Evolutionary conservation across 2,329 filamentous ascomycete species (phyloP), one percentile per base, ranked within the genome.

Genomic region (Torrubiella hemipterigena): DNA sequence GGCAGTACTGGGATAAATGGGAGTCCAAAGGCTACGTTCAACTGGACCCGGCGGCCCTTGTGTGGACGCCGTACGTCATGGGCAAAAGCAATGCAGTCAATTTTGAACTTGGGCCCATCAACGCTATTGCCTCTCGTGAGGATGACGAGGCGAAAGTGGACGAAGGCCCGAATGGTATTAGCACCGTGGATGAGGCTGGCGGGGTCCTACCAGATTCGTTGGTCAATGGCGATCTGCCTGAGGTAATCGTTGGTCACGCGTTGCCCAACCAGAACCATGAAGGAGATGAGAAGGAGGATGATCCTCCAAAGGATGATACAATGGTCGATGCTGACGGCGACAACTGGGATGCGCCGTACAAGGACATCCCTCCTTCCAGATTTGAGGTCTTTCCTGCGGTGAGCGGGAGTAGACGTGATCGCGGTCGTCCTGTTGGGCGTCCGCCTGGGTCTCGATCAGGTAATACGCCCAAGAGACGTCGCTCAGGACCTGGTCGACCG

Each of bases 31-130:
- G 80, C 8, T 93, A 94, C 43, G 82, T 94, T 15, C 81, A 77
- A 45, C 71, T 98, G 21, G 81, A 91, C 42, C 74, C 81, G 0
- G 75, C 80, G 27, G 77, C 77, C 13, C 67, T 98, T 17, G 80
- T 87, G 9, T 98, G 91, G 91, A 95, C 87, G 11, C 91, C 91
- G 1, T 98, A 94, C 51, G 77, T 96, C 25, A 96, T 95, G 86
- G 89, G 91, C 17, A 76, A 85, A 39, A 80, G 73, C 52, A 87
- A 81, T 42, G 74, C 81, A 21, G 80, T 79, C 4, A 82, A 84
- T 45, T 89, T 91, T 45, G 85, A 93, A 48, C 72, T 86, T 30
- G 82, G 78, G 6, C 83, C 83, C 6, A 62, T 96, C 34, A 87
- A 84, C 41, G 81, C 89, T 2, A 83, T 96, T 32, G 89, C 89